Percentiles rank a stretch among this genome's conserved stretches.
These are phyloP conservation scores for barrel medic (Medicago truncatula) DNA, from an alignment of 306 rosid species.

Conservation along the genomic window DNA sequence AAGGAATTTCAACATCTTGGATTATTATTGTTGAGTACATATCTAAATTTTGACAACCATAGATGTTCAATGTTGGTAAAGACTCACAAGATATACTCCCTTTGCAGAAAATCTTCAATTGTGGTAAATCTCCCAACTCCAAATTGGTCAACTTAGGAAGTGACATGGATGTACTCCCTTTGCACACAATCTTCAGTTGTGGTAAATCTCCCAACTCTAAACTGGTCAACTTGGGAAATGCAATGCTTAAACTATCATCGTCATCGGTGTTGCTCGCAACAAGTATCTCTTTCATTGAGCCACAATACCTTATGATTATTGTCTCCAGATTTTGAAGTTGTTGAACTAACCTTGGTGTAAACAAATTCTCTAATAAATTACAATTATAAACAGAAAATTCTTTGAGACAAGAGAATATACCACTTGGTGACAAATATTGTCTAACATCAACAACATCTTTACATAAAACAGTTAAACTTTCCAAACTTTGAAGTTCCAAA, in stretches of 20 bases:
- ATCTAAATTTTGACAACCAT: neutral
- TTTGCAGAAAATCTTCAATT: slow-evolving; percentile 10
- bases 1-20: no score
- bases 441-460: neutral
- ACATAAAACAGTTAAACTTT: neutral
- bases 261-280: neutral
- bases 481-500: neutral
- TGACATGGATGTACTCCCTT: neutral
- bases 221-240: neutral
- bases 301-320: accelerated
- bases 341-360: neutral
- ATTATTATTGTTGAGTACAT: neutral
- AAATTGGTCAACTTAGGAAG: neutral
- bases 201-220: accelerated
- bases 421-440: neutral
- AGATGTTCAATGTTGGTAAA: neutral
- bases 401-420: slow-evolving; percentile 18
- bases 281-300: slow-evolving; percentile 24
- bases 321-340: slow-evolving; percentile 10
- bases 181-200: slow-evolving; percentile 1
- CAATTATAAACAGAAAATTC: neutral
- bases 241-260: neutral
- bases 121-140: accelerated
- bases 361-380: slow-evolving; percentile 13
- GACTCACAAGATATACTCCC: neutral